These are phyloP conservation scores for Geotrichum restrictum DNA, from an alignment of 1,139 yeast genomes.

Conservation along the genomic window DNA sequence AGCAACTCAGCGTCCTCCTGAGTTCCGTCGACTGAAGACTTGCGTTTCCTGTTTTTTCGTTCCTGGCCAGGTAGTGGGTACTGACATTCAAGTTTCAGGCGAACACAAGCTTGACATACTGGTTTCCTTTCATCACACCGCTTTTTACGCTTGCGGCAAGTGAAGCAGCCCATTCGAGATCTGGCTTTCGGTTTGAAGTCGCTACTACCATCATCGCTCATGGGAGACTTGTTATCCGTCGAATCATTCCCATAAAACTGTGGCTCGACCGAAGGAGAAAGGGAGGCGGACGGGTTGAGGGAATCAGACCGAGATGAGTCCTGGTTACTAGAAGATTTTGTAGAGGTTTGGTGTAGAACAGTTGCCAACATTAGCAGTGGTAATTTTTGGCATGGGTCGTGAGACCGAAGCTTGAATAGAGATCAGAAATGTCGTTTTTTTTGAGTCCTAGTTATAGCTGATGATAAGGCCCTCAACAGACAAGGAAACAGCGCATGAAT, in stretches of 20 bases:
- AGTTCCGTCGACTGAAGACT: neutral
- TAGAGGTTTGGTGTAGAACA: neutral
- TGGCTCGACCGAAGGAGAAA: neutral
- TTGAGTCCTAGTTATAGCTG: too few relatives aligned
- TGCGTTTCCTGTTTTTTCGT: conserved; percentile 39
- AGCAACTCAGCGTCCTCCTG: neutral
- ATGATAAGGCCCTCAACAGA: too few relatives aligned
- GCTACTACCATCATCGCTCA: neutral
- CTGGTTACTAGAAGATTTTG: neutral
- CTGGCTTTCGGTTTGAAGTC: conserved; percentile 22
- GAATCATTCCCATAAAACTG: neutral
- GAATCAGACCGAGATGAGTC: neutral
- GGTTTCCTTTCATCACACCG: conserved; percentile 68
- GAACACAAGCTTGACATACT: conserved; percentile 53
- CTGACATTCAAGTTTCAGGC: conserved; percentile 52
- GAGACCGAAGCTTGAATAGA: too few relatives aligned
- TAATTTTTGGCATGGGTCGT: too few relatives aligned
- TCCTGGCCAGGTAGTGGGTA: conserved; percentile 54
- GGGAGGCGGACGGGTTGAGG: neutral
- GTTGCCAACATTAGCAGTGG: conserved; percentile 1
- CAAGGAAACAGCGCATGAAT: too few relatives aligned
- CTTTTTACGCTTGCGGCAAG: conserved; percentile 68
- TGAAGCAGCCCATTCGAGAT: conserved; percentile 58
- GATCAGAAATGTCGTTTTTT: too few relatives aligned
- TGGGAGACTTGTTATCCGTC: neutral